Conservation (phyloP, 805 yeast species). For the Maudiozyma pseudohumilis region DNA sequence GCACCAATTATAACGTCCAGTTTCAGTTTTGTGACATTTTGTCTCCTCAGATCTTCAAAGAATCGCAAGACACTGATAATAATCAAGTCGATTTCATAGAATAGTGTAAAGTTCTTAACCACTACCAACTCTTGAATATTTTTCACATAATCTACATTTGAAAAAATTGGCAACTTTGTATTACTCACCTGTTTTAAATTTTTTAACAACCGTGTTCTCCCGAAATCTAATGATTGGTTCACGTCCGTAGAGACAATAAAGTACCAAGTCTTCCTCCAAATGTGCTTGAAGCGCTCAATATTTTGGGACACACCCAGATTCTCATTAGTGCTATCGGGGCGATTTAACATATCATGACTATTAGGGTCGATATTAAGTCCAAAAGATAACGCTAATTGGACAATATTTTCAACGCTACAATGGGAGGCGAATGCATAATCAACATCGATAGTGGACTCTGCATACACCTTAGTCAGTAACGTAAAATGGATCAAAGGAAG, state of each 20-base stretch:
- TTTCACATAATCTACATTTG: conserved; percentile 2
- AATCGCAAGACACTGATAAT: neutral
- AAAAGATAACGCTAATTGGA: conserved; percentile 56
- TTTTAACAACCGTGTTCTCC: conserved; percentile 2
- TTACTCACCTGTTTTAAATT: conserved; percentile 1
- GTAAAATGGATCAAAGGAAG: conserved; percentile 37
- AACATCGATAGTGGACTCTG: conserved; percentile 41
- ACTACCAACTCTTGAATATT: conserved; percentile 1
- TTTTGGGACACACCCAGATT: neutral
- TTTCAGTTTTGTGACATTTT: neutral
- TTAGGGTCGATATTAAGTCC: conserved; percentile 64
- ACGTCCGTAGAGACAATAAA: neutral
- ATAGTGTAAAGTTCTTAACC: conserved; percentile 1
- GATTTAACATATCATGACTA: conserved; percentile 8
- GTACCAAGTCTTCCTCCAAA: conserved; percentile 3
- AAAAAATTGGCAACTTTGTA: conserved; percentile 3
- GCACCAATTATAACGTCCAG: neutral
- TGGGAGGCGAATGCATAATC: conserved; percentile 48
- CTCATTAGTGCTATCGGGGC: neutral
- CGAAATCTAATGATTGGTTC: neutral
- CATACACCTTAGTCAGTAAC: conserved; percentile 46
- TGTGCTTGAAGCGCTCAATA: conserved; percentile 3
- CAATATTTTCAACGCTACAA: conserved; percentile 42
- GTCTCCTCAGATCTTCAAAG: neutral
- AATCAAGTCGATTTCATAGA: conserved; percentile 2